Evolutionary conservation across 768 basidiomycete genomes (phyloP).

Genomic region (Dentipellis sp.): DNA sequence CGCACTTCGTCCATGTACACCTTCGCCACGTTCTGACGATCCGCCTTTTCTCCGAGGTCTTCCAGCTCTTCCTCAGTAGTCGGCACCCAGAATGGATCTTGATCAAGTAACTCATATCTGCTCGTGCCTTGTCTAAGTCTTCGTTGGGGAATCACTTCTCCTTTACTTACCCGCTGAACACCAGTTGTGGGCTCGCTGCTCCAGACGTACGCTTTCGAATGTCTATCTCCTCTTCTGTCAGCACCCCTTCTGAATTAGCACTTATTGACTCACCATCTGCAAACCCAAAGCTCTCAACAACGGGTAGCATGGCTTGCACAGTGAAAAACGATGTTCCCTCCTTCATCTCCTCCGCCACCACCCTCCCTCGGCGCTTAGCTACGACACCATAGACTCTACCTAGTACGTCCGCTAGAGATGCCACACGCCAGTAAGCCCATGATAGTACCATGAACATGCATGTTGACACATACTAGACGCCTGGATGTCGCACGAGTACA

Average conservation of each 20-base stretch:
- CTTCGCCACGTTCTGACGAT: conserved; percentile 88
- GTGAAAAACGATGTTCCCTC: conserved; percentile 95
- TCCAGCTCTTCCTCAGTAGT: conserved; percentile 96
- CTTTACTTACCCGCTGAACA: conserved; percentile 78
- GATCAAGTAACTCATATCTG: conserved; percentile 88
- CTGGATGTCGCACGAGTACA: conserved; percentile 99
- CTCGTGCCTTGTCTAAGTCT: conserved; percentile 6
- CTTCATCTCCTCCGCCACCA: conserved; percentile 97
- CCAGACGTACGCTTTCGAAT: conserved; percentile 95
- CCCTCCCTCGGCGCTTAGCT: conserved; percentile 81
- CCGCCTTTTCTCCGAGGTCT: conserved; percentile 94
- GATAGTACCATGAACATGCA: neutral
- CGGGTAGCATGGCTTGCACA: conserved; percentile 82
- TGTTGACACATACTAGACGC: conserved; percentile 68
- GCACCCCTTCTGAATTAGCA: neutral
- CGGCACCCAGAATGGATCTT: conserved; percentile 97
- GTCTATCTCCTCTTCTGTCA: conserved; percentile 36
- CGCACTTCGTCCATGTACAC: conserved; percentile 87
- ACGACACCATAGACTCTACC: conserved; percentile 98
- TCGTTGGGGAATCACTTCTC: neutral
- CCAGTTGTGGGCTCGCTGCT: conserved; percentile 92
- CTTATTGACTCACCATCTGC: conserved; percentile 66
- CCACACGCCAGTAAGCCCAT: conserved; percentile 1
- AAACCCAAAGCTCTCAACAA: conserved; percentile 97
- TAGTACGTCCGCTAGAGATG: conserved; percentile 77